phyloP scores from a whole-genome alignment of 768 basidiomycete genomes.

The Russula foetens region DNA sequence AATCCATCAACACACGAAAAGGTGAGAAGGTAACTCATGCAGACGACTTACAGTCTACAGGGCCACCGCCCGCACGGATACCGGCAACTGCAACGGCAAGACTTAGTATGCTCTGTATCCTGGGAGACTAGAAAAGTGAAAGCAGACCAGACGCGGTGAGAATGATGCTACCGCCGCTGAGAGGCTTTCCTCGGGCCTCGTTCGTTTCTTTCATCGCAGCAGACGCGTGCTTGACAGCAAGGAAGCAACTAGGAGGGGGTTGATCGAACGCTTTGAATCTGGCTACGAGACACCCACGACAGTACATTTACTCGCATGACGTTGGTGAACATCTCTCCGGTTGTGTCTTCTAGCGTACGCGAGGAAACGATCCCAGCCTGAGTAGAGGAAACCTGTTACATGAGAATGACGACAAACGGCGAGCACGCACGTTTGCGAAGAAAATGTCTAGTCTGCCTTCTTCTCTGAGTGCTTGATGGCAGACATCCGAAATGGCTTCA shows the following conservation, averaged over 20 bases:
- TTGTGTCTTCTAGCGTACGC: slow-evolving; percentile 41
- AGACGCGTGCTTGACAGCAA: slow-evolving; percentile 83
- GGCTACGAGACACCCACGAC: slow-evolving; percentile 33
- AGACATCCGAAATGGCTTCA: slow-evolving; percentile 53
- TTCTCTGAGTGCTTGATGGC: slow-evolving; percentile 65
- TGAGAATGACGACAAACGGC: background rate
- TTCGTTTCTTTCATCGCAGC: slow-evolving; percentile 69
- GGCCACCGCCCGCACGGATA: slow-evolving; percentile 71
- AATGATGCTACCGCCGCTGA: slow-evolving; percentile 75
- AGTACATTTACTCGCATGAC: slow-evolving; percentile 68
- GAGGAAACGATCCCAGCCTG: slow-evolving; percentile 61
- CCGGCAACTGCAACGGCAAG: slow-evolving; percentile 56
- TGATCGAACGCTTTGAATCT: background rate
- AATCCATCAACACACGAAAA: slow-evolving; percentile 20
- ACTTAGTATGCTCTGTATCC: background rate
- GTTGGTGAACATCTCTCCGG: slow-evolving; percentile 62
- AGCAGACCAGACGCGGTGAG: slow-evolving; percentile 73
- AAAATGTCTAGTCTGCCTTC: slow-evolving; percentile 88
- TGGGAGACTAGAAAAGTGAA: background rate
- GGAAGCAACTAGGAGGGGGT: slow-evolving; percentile 55
- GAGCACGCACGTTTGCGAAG: slow-evolving; percentile 75
- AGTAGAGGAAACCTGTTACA: slow-evolving; percentile 1
- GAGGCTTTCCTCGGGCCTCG: slow-evolving; percentile 56
- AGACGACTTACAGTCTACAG: slow-evolving; percentile 60
- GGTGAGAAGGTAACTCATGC: background rate